These are phyloP conservation scores for Auricularia auricula-judae DNA, from an alignment of 768 basidiomycete genomes.

Conservation along the genomic window DNA sequence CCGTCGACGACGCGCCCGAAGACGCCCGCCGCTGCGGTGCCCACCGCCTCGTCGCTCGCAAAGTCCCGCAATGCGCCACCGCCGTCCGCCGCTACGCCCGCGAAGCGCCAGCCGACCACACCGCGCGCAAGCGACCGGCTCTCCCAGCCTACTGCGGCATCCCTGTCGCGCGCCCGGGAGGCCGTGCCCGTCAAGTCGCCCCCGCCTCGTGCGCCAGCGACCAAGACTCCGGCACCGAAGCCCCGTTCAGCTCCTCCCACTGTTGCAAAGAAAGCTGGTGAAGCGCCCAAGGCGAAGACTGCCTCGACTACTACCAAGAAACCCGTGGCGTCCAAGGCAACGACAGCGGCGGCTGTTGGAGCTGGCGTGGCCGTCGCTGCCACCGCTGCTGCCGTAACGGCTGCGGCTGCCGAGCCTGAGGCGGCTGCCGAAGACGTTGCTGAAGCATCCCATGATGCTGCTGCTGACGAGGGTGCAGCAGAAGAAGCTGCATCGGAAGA, in stretches of 20 bases:
- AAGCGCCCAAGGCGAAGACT: slow-evolving; percentile 10
- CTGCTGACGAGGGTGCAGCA: not conserved
- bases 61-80: slow-evolving; percentile 42
- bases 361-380: slow-evolving; percentile 12
- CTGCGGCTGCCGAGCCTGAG: slow-evolving; percentile 14
- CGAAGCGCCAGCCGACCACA: slow-evolving; percentile 43
- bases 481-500: slow-evolving; percentile 4
- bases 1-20: slow-evolving; percentile 34
- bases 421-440: slow-evolving; percentile 5
- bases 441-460: not conserved
- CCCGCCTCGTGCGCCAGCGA: slow-evolving; percentile 6
- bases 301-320: not conserved
- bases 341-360: slow-evolving; percentile 16
- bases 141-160: slow-evolving; percentile 76
- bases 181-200: slow-evolving; percentile 14
- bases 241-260: not conserved
- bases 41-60: slow-evolving; percentile 75
- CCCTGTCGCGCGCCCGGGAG: slow-evolving; percentile 47
- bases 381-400: slow-evolving; percentile 10
- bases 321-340: slow-evolving; percentile 16
- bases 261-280: slow-evolving; percentile 10
- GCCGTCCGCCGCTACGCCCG: slow-evolving; percentile 24
- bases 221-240: slow-evolving; percentile 16
- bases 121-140: slow-evolving; percentile 42
- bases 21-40: slow-evolving; percentile 60